Evolutionary conservation across 176 grass and related monocot species (phyloP).

Genomic region (Oryza officinalis): DNA sequence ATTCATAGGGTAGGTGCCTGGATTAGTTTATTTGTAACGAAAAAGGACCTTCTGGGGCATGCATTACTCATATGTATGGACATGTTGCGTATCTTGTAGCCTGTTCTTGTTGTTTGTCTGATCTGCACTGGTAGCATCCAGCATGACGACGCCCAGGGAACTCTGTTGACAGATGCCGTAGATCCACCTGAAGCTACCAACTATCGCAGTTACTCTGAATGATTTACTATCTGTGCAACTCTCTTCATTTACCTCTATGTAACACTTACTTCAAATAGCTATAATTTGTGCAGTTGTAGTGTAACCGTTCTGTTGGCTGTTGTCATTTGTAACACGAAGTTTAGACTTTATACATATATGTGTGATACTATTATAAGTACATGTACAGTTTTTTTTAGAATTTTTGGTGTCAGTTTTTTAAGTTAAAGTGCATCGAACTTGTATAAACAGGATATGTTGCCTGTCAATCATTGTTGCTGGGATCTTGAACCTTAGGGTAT

Average conservation of each 20-base stretch:
- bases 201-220: not conserved
- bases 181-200: not conserved
- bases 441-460: too few species aligned
- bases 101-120: conserved; percentile 1
- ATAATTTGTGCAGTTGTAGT: not conserved
- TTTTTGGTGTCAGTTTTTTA: too few species aligned
- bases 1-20: not conserved
- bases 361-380: too few species aligned
- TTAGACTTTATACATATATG: too few species aligned
- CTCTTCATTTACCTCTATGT: too few species aligned
- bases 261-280: not conserved
- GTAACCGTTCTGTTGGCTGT: not conserved
- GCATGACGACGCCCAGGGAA: not conserved
- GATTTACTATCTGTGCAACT: too few species aligned
- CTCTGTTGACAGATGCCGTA: not conserved
- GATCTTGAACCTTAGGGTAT: not conserved
- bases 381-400: too few species aligned
- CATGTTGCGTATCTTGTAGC: not conserved
- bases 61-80: not conserved
- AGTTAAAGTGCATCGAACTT: too few species aligned
- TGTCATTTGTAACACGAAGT: too few species aligned
- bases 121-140: not conserved
- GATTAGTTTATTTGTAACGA: not conserved
- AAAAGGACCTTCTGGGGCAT: not conserved
- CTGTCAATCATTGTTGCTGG: too few species aligned